These are phyloP conservation scores for Aspergillus egyptiacus DNA, from an alignment of 495 filamentous ascomycete species.

Conservation along the genomic window DNA sequence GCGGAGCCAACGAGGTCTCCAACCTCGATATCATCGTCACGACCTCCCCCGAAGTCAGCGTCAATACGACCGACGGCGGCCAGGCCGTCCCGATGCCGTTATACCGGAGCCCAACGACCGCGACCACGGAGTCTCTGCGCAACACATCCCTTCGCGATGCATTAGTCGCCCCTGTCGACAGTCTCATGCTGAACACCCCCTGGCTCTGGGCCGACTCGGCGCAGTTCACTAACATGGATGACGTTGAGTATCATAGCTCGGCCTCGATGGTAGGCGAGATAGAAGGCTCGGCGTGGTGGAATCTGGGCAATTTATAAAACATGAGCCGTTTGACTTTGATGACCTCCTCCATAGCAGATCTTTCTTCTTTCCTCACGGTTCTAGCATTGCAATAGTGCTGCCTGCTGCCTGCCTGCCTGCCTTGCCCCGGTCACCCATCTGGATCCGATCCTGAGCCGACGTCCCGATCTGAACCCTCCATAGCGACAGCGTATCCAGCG, in stretches of 20 bases:
- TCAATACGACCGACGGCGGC: constrained; percentile 41
- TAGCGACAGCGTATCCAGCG: no score
- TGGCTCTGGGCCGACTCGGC: constrained; percentile 43
- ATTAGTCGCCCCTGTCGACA: constrained; percentile 38
- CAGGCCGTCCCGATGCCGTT: constrained; percentile 36
- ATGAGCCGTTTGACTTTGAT: no score
- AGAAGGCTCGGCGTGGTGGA: constrained; percentile 42
- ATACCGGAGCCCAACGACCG: constrained; percentile 20
- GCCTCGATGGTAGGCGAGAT: constrained; percentile 29
- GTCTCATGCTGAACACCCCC: constrained; percentile 41
- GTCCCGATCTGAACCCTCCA: no score
- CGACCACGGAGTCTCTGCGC: constrained; percentile 19
- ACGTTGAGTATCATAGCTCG: constrained; percentile 31
- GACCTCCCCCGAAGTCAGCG: constrained; percentile 39
- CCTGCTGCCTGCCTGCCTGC: no score
- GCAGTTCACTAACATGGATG: constrained; percentile 38
- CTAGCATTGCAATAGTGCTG: no score
- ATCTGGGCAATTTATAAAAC: constrained; percentile 39
- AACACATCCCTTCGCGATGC: constrained; percentile 23
- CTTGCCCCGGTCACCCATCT: no score
- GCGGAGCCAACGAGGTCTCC: constrained; percentile 8
- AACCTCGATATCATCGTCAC: constrained; percentile 42
- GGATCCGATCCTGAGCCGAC: no score
- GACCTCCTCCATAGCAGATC: no score
- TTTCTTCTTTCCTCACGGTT: no score